phyloP scores from a whole-genome alignment of 1,139 yeast species.

The Groenewaldozyma sp. region DNA sequence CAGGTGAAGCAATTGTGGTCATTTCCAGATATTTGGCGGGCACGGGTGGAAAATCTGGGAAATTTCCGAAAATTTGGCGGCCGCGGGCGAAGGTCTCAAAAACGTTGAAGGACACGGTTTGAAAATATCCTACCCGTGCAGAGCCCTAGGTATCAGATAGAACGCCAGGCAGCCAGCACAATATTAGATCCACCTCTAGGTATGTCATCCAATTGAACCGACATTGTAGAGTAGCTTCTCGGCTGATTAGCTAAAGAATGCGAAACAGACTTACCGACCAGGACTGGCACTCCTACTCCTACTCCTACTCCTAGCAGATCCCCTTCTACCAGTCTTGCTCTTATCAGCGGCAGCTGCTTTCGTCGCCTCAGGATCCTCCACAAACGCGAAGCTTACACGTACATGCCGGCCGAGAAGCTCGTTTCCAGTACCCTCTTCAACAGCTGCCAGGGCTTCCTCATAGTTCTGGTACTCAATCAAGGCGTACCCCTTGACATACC shows the following conservation, averaged over 20 bases:
- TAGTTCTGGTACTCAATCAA: conserved; percentile 30
- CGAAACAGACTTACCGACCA: no score
- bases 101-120: no score
- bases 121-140: no score
- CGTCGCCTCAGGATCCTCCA: conserved; percentile 15
- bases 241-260: no score
- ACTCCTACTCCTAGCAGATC: not conserved
- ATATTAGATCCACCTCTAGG: not conserved
- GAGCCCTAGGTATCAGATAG: no score
- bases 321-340: conserved; percentile 1
- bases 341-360: conserved; percentile 4
- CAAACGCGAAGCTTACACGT: conserved; percentile 35
- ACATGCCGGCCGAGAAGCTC: conserved; percentile 30
- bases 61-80: no score
- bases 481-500: conserved; percentile 39
- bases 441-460: conserved; percentile 32
- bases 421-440: conserved; percentile 26
- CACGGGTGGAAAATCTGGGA: no score
- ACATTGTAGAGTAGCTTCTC: no score
- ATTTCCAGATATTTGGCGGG: no score
- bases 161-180: no score
- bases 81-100: no score
- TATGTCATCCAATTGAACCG: not conserved
- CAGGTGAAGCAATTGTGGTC: no score
- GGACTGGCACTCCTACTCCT: conserved; percentile 4